Percentiles rank a stretch among this genome's conserved stretches.
Conservation (phyloP, 192 early-diverging fungal genomes). For the Rhizophagus sp. region DNA sequence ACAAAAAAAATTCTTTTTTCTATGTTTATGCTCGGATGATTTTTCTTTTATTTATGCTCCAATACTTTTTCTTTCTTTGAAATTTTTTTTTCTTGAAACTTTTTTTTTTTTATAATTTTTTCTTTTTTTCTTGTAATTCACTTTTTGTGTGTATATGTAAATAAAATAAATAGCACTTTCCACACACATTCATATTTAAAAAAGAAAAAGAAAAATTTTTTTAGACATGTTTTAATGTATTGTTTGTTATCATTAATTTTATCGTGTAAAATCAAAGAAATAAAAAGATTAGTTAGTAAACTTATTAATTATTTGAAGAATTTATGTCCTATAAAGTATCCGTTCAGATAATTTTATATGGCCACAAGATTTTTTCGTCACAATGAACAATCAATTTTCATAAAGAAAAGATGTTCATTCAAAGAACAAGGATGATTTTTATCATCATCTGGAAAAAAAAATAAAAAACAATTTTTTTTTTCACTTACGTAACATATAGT, state of each 20-base stretch:
- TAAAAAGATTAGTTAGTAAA: not conserved
- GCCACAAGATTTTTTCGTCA: not conserved
- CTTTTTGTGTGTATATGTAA: no score
- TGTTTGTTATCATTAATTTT: not conserved
- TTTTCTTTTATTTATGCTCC: no score
- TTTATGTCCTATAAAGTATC: not conserved
- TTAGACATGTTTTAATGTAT: not conserved
- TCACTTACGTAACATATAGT: not conserved
- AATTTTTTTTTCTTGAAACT: no score
- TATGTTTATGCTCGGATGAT: no score
- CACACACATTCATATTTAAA: no score
- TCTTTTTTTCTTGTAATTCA: no score
- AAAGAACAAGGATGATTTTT: slow-evolving; percentile 25
- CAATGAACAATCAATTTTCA: not conserved
- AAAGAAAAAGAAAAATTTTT: no score
- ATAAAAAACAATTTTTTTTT: no score
- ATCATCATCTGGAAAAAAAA: slow-evolving; percentile 4
- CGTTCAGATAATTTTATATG: not conserved
- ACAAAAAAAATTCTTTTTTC: no score
- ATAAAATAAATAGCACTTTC: no score
- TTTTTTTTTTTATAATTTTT: no score
- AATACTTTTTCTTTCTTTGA: no score
- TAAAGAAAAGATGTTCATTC: not conserved
- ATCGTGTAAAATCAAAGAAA: not conserved
- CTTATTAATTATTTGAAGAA: not conserved